Percentiles rank a stretch among this genome's conserved stretches.
phyloP scores from a whole-genome alignment of 1,284 basidiomycete species.

The Hymenochaete sp. region DNA sequence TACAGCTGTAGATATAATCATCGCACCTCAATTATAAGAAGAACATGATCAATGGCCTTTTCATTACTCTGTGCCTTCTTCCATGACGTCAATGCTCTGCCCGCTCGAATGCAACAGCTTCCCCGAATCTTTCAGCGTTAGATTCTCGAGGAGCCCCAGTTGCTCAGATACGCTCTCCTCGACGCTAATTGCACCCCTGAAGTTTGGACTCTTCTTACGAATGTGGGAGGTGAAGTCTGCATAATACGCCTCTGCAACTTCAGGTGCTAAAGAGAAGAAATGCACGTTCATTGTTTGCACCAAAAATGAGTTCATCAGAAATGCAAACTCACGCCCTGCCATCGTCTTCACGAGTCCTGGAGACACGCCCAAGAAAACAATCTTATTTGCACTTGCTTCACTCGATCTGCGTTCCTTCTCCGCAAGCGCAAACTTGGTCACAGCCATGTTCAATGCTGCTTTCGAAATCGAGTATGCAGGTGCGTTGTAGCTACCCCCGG shows the following conservation, averaged over 20 bases:
- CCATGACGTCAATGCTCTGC: neutral
- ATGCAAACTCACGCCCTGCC: slow-evolving; percentile 4
- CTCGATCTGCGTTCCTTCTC: too few species aligned
- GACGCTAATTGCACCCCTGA: slow-evolving; percentile 2
- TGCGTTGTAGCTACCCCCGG: neutral
- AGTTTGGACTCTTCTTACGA: slow-evolving; percentile 4
- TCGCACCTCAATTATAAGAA: too few species aligned
- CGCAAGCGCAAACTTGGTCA: slow-evolving; percentile 20
- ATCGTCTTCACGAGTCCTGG: slow-evolving; percentile 23
- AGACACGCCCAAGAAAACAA: slow-evolving; percentile 19
- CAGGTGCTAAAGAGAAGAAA: neutral
- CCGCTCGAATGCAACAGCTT: slow-evolving; percentile 6
- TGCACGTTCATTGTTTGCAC: neutral
- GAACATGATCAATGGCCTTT: too few species aligned
- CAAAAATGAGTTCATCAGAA: neutral
- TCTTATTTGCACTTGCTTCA: too few species aligned
- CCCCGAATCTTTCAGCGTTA: slow-evolving; percentile 4
- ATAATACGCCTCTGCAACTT: neutral
- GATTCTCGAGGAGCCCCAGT: slow-evolving; percentile 6
- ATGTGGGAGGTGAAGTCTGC: neutral
- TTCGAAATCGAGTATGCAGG: slow-evolving; percentile 21
- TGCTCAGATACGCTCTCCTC: slow-evolving; percentile 6
- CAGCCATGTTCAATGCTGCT: slow-evolving; percentile 22
- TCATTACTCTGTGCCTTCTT: too few species aligned
- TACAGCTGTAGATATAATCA: too few species aligned